Conservation (phyloP, 768 basidiomycete genomes). For the Psilocybe tampanensis region DNA sequence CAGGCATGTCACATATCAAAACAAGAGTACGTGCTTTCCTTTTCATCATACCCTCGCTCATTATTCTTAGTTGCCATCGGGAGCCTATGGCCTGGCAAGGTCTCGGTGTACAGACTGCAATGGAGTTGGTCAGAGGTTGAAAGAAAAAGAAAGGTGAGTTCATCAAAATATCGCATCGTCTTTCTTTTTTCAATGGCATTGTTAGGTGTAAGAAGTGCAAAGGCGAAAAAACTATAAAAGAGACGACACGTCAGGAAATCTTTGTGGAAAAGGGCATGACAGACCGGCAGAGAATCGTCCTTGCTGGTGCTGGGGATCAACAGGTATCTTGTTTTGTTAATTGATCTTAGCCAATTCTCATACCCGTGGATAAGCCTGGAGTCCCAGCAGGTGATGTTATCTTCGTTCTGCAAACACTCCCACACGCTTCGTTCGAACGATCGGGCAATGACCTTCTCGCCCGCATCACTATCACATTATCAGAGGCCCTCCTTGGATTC, state of each 20-base stretch:
- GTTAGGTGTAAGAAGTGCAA: slow-evolving; percentile 94
- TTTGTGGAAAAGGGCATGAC: slow-evolving; percentile 86
- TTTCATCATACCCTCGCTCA: slow-evolving; percentile 3
- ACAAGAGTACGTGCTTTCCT: slow-evolving; percentile 39
- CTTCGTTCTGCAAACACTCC: slow-evolving; percentile 69
- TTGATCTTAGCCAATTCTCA: not conserved
- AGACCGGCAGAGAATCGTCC: slow-evolving; percentile 81
- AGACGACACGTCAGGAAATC: slow-evolving; percentile 89
- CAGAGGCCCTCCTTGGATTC: slow-evolving; percentile 95
- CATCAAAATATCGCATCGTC: not conserved
- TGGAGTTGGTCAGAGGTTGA: slow-evolving; percentile 69
- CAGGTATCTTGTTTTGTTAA: slow-evolving; percentile 46
- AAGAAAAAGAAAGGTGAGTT: slow-evolving; percentile 81
- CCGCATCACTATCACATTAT: slow-evolving; percentile 83
- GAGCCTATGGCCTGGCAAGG: slow-evolving; percentile 45
- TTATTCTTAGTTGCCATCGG: slow-evolving; percentile 18
- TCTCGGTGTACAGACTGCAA: slow-evolving; percentile 69
- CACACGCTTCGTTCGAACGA: slow-evolving; percentile 83
- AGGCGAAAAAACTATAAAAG: slow-evolving; percentile 79
- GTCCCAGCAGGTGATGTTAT: slow-evolving; percentile 89
- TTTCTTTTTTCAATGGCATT: not conserved
- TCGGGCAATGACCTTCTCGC: slow-evolving; percentile 81
- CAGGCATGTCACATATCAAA: slow-evolving; percentile 73
- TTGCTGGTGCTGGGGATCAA: slow-evolving; percentile 93
- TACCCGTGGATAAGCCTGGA: slow-evolving; percentile 60